Conservation (phyloP, 495 filamentous ascomycete species). For the Cladorrhinum samala region DNA sequence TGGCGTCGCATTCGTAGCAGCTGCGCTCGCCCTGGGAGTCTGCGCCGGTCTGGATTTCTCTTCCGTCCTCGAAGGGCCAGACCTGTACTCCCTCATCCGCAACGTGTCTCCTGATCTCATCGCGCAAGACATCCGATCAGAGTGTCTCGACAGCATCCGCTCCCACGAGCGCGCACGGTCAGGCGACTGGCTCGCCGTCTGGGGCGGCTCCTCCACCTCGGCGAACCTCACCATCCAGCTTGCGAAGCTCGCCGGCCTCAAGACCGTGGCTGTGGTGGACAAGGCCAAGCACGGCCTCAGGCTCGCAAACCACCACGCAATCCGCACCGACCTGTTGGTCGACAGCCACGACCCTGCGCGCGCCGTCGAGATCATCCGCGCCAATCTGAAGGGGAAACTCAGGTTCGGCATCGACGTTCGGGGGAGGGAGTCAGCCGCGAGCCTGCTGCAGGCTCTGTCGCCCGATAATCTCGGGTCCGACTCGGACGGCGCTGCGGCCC, state of each 20-base stretch:
- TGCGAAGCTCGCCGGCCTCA: constrained; percentile 52
- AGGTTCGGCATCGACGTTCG: constrained; percentile 59
- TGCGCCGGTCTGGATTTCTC: constrained; percentile 57
- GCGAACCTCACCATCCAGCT: constrained; percentile 55
- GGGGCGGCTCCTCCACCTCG: constrained; percentile 62
- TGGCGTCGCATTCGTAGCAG: constrained; percentile 59
- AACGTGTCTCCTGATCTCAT: constrained; percentile 33
- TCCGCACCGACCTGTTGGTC: constrained; percentile 48
- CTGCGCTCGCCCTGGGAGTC: constrained; percentile 52
- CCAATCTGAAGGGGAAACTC: constrained; percentile 46
- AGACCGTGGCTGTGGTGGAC: constrained; percentile 54
- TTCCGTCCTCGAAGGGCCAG: constrained; percentile 41
- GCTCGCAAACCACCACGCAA: constrained; percentile 43
- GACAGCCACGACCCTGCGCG: constrained; percentile 54
- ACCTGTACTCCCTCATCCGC: constrained; percentile 42
- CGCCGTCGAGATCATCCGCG: constrained; percentile 54
- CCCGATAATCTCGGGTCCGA: constrained; percentile 13
- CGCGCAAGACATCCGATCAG: constrained; percentile 46
- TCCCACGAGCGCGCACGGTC: constrained; percentile 37
- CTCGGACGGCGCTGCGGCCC: not conserved
- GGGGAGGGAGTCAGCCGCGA: constrained; percentile 51
- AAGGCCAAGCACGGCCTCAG: constrained; percentile 54
- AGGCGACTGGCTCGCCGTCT: constrained; percentile 63
- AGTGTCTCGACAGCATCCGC: constrained; percentile 44
- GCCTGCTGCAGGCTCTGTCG: constrained; percentile 42